phyloP scores from a whole-genome alignment of 208 protist genomes.

The Crithidia acanthocephali region DNA sequence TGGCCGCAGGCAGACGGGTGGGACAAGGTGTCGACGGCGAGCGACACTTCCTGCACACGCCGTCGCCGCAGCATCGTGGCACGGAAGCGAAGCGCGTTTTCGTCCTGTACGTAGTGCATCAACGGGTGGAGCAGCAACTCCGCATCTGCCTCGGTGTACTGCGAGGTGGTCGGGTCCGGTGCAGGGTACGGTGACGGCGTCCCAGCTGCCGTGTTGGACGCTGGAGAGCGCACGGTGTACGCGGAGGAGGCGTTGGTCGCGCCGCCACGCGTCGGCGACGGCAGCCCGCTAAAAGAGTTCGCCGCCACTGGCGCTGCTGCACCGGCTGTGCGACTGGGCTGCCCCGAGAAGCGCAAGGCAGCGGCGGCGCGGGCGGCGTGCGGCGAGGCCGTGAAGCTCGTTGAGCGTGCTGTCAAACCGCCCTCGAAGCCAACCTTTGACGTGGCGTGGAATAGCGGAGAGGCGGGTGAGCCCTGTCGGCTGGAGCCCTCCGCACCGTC shows the following conservation, averaged over 20 bases:
- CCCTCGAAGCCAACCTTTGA: neutral
- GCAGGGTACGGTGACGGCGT: neutral
- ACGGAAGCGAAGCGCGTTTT: constrained; percentile 15
- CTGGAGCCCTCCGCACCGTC: neutral
- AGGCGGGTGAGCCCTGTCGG: neutral
- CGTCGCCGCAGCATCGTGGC: constrained; percentile 11
- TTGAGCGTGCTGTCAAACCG: neutral
- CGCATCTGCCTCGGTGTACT: constrained; percentile 31
- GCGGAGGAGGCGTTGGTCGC: neutral
- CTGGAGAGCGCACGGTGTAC: neutral
- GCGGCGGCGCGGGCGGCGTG: neutral
- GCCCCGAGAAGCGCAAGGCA: neutral
- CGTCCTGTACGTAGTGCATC: constrained; percentile 32
- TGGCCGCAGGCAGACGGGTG: neutral
- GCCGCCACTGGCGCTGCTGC: neutral
- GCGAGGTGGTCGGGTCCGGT: constrained; percentile 10
- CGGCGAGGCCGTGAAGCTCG: neutral
- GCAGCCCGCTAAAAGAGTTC: neutral
- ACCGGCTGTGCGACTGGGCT: neutral
- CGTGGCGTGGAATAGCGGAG: neutral
- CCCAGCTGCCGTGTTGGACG: neutral
- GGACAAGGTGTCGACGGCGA: constrained; percentile 10
- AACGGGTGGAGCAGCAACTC: constrained; percentile 32
- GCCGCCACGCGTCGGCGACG: neutral
- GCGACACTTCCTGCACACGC: constrained; percentile 12